Conservation (phyloP, 192 early-diverging fungal species). For the Geranomyces variabilis region DNA sequence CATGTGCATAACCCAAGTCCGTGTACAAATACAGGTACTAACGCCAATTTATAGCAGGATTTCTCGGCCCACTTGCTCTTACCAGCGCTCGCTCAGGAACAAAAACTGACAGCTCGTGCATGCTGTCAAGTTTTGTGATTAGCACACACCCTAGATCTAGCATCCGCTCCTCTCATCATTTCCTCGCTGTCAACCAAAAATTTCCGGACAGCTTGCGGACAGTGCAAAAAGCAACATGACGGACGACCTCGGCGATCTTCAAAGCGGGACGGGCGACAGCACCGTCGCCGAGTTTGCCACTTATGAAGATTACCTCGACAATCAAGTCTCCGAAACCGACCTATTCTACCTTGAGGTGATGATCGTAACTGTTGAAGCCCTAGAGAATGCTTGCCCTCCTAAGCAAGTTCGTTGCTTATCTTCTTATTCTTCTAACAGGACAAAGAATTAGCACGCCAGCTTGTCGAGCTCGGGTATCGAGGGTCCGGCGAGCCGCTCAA, state of each 20-base stretch:
- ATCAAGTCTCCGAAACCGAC: conserved; percentile 62
- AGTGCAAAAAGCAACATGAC: too few species aligned
- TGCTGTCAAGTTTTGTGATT: too few species aligned
- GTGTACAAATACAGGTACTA: too few species aligned
- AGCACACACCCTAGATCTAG: too few species aligned
- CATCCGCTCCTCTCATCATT: too few species aligned
- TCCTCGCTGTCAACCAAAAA: too few species aligned
- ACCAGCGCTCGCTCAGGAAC: too few species aligned
- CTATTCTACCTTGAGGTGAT: conserved; percentile 65
- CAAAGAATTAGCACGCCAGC: conserved; percentile 67
- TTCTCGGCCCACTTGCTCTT: too few species aligned
- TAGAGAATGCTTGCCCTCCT: neutral
- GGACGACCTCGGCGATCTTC: conserved; percentile 44
- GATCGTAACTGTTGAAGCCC: neutral
- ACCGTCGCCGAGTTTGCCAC: conserved; percentile 64
- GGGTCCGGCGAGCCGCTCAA: conserved; percentile 68
- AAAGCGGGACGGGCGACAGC: conserved; percentile 50
- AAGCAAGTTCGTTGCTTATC: neutral
- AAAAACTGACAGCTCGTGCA: too few species aligned
- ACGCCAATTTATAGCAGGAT: too few species aligned
- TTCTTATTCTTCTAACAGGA: conserved; percentile 41
- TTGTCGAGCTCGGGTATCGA: conserved; percentile 66
- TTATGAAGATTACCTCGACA: conserved; percentile 69
- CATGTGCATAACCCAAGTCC: too few species aligned
- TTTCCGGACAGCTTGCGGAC: too few species aligned